Evolutionary conservation across 805 yeast species (phyloP).

Genomic region (Ogataea minuta): DNA sequence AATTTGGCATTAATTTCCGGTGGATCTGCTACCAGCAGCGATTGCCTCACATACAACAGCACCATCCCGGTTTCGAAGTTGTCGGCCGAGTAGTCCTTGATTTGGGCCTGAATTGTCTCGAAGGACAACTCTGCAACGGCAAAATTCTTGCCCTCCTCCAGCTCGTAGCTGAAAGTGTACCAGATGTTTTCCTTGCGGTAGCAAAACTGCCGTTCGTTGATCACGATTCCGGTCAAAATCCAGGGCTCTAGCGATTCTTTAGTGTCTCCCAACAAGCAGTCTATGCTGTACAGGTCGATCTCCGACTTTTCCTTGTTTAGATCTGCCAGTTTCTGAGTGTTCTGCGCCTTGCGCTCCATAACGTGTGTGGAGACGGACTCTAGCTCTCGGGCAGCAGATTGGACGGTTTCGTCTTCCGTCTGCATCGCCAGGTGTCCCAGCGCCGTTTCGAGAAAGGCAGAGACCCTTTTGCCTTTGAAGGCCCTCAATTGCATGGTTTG

Average conservation of each 20-base stretch:
- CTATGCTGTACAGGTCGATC: slow-evolving; percentile 29
- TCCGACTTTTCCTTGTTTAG: slow-evolving; percentile 16
- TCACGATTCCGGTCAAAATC: slow-evolving; percentile 37
- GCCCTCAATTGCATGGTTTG: slow-evolving; percentile 27
- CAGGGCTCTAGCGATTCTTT: slow-evolving; percentile 35
- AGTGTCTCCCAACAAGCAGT: slow-evolving; percentile 23
- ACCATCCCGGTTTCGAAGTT: slow-evolving; percentile 34
- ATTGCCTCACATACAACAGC: slow-evolving; percentile 34
- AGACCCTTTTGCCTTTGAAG: slow-evolving; percentile 34
- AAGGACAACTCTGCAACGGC: slow-evolving; percentile 23
- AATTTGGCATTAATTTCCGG: slow-evolving; percentile 25
- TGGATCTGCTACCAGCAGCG: slow-evolving; percentile 20
- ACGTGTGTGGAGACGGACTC: slow-evolving; percentile 16
- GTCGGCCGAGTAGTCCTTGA: slow-evolving; percentile 20
- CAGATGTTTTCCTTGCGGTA: slow-evolving; percentile 30
- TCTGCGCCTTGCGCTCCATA: slow-evolving; percentile 5
- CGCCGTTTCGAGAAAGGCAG: slow-evolving; percentile 26
- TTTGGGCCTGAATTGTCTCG: slow-evolving; percentile 25
- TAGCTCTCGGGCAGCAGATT: slow-evolving; percentile 25
- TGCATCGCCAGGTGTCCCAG: slow-evolving; percentile 25
- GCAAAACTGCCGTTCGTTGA: slow-evolving; percentile 33
- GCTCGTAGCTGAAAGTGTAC: slow-evolving; percentile 31
- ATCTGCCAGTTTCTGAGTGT: slow-evolving; percentile 16
- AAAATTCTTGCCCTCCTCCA: slow-evolving; percentile 29
- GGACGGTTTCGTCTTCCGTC: slow-evolving; percentile 10